phyloP scores from a whole-genome alignment of 306 rosid species.

The Sicyos edulis region DNA sequence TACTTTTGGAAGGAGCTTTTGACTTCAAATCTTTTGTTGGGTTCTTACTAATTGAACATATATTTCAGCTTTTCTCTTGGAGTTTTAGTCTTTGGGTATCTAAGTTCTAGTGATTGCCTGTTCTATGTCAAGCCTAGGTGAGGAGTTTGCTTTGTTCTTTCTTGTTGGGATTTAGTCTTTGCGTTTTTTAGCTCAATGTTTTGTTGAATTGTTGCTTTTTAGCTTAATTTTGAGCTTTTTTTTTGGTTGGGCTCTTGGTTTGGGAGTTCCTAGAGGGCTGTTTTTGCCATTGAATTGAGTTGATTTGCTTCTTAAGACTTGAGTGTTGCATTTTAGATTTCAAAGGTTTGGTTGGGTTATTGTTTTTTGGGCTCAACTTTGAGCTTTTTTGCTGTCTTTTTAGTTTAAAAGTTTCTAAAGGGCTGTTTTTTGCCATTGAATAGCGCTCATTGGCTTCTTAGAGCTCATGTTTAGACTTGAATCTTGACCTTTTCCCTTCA shows the following conservation, averaged over 20 bases:
- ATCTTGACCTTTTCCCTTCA: background rate
- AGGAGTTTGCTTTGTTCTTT: background rate
- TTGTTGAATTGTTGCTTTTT: background rate
- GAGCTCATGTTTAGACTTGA: background rate
- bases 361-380: too few species aligned
- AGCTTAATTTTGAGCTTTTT: background rate
- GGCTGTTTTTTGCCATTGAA: too few species aligned
- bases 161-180: background rate
- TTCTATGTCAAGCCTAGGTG: slow-evolving; percentile 70
- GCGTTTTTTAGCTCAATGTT: background rate
- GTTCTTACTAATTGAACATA: too few species aligned
- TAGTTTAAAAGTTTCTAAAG: too few species aligned
- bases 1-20: too few species aligned
- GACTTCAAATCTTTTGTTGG: too few species aligned
- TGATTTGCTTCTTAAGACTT: background rate
- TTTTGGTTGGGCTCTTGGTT: background rate
- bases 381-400: too few species aligned
- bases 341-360: too few species aligned
- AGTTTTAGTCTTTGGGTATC: too few species aligned
- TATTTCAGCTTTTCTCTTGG: too few species aligned
- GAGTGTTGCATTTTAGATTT: too few species aligned
- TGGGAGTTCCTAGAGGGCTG: background rate
- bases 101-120: too few species aligned
- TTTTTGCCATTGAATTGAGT: background rate
- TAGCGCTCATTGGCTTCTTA: background rate